Percentiles rank a stretch among this genome's conserved stretches.
These are phyloP conservation scores for Cladophialophora chaetospira DNA, from an alignment of 2,329 filamentous ascomycete genomes.

Conservation along the genomic window DNA sequence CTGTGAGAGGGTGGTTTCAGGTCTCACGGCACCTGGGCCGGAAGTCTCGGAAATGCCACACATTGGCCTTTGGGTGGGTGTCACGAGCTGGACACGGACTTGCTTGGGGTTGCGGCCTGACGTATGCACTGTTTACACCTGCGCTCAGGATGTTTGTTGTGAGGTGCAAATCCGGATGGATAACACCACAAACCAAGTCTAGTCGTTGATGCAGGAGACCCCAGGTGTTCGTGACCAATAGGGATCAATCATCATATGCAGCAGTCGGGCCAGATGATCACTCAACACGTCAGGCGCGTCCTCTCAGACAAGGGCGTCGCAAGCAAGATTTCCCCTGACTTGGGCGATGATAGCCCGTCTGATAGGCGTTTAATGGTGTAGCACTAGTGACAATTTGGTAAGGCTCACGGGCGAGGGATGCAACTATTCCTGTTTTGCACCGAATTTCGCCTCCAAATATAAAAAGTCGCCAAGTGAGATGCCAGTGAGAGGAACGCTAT, in stretches of 20 bases:
- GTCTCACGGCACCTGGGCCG: conserved; percentile 17
- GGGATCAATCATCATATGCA: background rate
- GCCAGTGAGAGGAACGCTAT: background rate
- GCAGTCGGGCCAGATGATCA: conserved; percentile 15
- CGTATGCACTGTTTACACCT: conserved; percentile 6
- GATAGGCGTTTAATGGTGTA: conserved; percentile 22
- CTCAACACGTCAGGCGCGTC: conserved; percentile 25
- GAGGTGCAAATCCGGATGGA: conserved; percentile 4
- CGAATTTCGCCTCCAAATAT: conserved; percentile 18
- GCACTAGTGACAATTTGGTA: conserved; percentile 15
- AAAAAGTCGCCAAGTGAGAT: conserved; percentile 16
- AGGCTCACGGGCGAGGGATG: background rate
- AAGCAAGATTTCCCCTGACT: conserved; percentile 17
- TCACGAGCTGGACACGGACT: conserved; percentile 2
- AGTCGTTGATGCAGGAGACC: background rate
- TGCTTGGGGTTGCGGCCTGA: conserved; percentile 1
- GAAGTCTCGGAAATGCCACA: conserved; percentile 71
- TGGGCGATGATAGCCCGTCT: conserved; percentile 1
- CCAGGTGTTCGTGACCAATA: conserved; percentile 13
- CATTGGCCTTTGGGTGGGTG: conserved; percentile 50
- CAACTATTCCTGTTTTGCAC: conserved; percentile 2
- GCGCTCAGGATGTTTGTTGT: conserved; percentile 4
- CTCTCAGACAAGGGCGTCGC: conserved; percentile 7
- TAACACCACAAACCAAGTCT: conserved; percentile 4
- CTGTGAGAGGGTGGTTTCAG: conserved; percentile 25